Evolutionary conservation across 73 alveolate genomes (phyloP), one percentile per base, ranked within the genome.

Genomic region (Paramecium sexaurelia): DNA sequence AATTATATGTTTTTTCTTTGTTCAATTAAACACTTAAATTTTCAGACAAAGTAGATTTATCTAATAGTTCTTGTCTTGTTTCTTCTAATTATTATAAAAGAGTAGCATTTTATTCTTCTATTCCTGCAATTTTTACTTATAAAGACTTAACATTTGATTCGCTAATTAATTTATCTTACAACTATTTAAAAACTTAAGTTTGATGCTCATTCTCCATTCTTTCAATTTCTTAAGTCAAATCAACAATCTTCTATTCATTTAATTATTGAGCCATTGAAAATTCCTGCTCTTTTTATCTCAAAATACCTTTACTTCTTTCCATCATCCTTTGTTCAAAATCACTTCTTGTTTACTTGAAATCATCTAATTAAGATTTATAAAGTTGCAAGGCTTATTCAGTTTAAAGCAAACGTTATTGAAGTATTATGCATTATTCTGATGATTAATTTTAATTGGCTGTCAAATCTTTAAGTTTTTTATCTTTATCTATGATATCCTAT

Each of bases 201-300:
- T 61, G 24, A 24, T 11, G 24, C 37, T 55, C 67, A 6, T 40
- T 68, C 17, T 87, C 39, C 33, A 32, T 36, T 87, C 45, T 32
- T 24, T 69, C 82, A 37, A 36, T 19, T 15, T 36, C 69, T 78
- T 55, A 41, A 26, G 36, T 33, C 20, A 87, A 87, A 19, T 87
- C 78, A n/a, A 20, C 3, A 19, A 41, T 45, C 13, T 17, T 29
- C 36, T 35, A 8, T 33, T 39, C 91, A 17, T 56, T 55, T 10
- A 33, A 37, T 5, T 55, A 37, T 71, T 29, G 19, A 0, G 27
- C 47, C 19, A 15, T n/a, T 85, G 7, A 15, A 32, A 55, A 78
- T 32, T 85, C 87, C 5, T 55, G 22, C 68, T 55, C 93, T 85
- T 55, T 66, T 15, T 85, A 32, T 66, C 87, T 85, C 20, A 85